Base-by-base conservation (phyloP, 768 basidiomycete genomes). In the Lactarius deliciosus region DNA sequence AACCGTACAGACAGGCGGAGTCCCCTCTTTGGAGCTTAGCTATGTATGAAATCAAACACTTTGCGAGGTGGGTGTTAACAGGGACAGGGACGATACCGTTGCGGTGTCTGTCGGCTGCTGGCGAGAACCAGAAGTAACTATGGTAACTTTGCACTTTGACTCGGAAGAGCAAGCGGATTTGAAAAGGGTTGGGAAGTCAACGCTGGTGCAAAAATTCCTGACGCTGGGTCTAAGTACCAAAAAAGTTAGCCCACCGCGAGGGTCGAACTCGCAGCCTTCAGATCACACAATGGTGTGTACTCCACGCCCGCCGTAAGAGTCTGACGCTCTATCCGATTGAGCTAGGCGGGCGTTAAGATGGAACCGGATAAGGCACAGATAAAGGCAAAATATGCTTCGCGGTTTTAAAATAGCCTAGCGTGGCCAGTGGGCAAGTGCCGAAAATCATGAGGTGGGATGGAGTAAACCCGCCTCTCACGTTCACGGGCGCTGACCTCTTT, bases 251-350 rank as follows among this genome's bases (percentile, higher is more conserved):
- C 82, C 82, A 83, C 83, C 82, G 82, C 82, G 82, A 82, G 83
- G 81, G 82, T 83, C 82, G 82, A 83, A 83, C 82, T 82, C 82
- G 82, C 82, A 83, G 81, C 82, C 83, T 83, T 83, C 81, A 82
- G 82, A 82, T 82, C 54, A 64, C 66, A 60, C 53, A 64, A 55
- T 22, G 3, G 8, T 66, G 56, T 57, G 36, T 25, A 41, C 13
- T 58, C 61, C 43, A 65, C 64, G 43, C 65, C 66, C 34, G 58
- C 63, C 28, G 28, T 85, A 85, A 83, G 82, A 83, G 82, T 83
- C 82, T 85, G 82, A 83, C 82, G 82, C 82, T 85, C 83, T 83
- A 85, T 83, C 82, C 82, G 82, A 83, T 83, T 83, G 83, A 85
- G 82, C 83, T 85, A 84, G 82, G 82, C 82, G 80, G 83, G 82